Base-by-base conservation (phyloP, 805 yeast genomes). In the Ogataea pignaliae region DNA sequence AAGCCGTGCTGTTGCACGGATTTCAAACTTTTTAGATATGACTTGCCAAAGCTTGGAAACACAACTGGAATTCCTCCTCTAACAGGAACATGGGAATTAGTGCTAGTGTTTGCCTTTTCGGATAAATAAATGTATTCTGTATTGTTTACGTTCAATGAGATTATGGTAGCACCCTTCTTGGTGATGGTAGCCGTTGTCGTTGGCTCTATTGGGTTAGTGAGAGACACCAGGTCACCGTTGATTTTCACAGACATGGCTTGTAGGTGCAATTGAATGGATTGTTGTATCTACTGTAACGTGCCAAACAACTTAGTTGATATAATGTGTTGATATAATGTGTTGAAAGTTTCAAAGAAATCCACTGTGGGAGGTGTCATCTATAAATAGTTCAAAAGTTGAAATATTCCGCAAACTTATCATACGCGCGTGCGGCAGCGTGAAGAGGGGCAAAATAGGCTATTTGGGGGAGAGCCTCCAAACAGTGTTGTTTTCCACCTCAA, bases 11-110 rank as follows among this genome's bases (percentile, higher is more conserved):
- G 55, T 41, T 49, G 54, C 2, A 53, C 41, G 2, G 32, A 28
- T 28, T 43, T 38, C 41, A 53, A 39, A 29, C 54, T 49, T n/a
- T 45, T 47, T 32, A 53, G 37, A 14, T 44, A 43, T 6, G 57
- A 53, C 34, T 50, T 50, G 3, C 57, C 57, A 43, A 53, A 53
- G 3, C 50, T 51, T 2, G 57, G 57, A 32, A 53, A 53, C 5
- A 53, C 43, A 14, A 53, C 39, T 21, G 57, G 57, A 18, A 47
- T 29, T 1, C 57, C 57, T 9, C 57, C 57, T 30, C 57, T 49
- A 14, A 53, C 52, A 10, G 57, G 57, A 28, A 31, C 26, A 14
- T 34, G 26, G 29, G 37, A 35, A 10, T 36, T 28, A 12, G 41
- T 21, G 3, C 53, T 45, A 8, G 45, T 13, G 37, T 51, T 44